phyloP scores from a whole-genome alignment of 2,329 filamentous ascomycete species.

The Calcarisporium arbuscula region DNA sequence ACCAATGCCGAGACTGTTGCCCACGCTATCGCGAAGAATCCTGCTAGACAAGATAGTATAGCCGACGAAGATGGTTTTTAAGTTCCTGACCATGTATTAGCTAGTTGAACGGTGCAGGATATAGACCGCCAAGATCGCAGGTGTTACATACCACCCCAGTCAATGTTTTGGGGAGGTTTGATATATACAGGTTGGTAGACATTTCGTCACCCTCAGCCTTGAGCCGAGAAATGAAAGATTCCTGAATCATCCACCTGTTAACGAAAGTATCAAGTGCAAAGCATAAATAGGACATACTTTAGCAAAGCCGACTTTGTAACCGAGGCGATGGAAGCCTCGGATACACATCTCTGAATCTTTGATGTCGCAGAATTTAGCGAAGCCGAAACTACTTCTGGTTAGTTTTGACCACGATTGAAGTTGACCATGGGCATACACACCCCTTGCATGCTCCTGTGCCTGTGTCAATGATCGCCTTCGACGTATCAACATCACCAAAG shows the following conservation, averaged over 20 bases:
- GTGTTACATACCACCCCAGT: constrained; percentile 68
- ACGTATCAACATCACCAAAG: constrained; percentile 90
- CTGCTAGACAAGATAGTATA: constrained; percentile 87
- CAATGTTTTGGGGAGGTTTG: constrained; percentile 86
- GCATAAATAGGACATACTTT: constrained; percentile 68
- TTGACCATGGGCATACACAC: too few species aligned
- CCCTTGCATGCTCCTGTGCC: constrained; percentile 93
- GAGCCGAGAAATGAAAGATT: constrained; percentile 95
- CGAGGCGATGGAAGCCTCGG: constrained; percentile 84
- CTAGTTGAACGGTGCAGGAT: constrained; percentile 7
- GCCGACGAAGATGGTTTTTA: constrained; percentile 68
- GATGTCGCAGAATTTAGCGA: constrained; percentile 87
- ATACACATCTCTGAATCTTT: constrained; percentile 92
- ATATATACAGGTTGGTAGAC: constrained; percentile 96
- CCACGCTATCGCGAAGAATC: constrained; percentile 85
- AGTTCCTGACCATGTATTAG: constrained; percentile 63
- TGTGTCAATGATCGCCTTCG: constrained; percentile 96
- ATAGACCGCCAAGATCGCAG: too few species aligned
- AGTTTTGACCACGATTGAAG: too few species aligned
- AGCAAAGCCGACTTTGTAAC: constrained; percentile 96
- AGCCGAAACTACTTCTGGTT: constrained; percentile 70
- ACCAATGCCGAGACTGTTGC: constrained; percentile 90
- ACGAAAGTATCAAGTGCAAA: too few species aligned
- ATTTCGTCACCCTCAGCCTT: constrained; percentile 86
- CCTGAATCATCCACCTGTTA: constrained; percentile 45